Conservation (phyloP, 2,329 filamentous ascomycete species). For the Leptographium procerum region DNA sequence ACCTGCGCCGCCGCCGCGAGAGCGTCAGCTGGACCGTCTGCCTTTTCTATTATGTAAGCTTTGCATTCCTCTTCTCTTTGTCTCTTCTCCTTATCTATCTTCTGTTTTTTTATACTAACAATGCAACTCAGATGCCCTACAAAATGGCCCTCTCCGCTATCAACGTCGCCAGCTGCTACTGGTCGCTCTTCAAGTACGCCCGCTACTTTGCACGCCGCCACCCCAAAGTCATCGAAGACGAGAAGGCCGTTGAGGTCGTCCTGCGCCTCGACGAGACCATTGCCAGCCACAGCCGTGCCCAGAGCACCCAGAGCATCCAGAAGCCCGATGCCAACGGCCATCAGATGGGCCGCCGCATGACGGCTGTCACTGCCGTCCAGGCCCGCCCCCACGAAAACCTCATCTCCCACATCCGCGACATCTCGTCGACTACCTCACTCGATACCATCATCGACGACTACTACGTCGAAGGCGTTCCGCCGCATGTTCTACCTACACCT, state of each 20-base stretch:
- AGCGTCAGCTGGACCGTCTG: background rate
- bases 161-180: constrained; percentile 7
- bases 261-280: background rate
- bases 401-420: background rate
- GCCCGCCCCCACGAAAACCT: background rate
- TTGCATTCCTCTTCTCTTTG: background rate
- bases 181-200: constrained; percentile 6
- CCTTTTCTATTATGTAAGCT: constrained; percentile 2
- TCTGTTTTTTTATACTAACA: too few relatives aligned
- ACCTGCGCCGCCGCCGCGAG: constrained; percentile 1
- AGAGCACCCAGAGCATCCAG: background rate
- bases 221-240: constrained; percentile 6
- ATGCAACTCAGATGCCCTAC: background rate
- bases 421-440: background rate
- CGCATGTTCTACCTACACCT: too few relatives aligned
- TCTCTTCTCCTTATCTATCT: background rate
- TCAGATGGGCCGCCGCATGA: background rate
- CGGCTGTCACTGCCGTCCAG: background rate
- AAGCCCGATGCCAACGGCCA: background rate
- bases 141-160: constrained; percentile 1
- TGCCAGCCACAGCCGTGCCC: background rate
- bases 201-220: constrained; percentile 6
- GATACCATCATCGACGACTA: background rate
- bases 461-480: too few relatives aligned
- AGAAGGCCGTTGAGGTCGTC: constrained; percentile 5